These are phyloP conservation scores for Piloderma croceum DNA, from an alignment of 768 basidiomycete species.

Conservation along the genomic window DNA sequence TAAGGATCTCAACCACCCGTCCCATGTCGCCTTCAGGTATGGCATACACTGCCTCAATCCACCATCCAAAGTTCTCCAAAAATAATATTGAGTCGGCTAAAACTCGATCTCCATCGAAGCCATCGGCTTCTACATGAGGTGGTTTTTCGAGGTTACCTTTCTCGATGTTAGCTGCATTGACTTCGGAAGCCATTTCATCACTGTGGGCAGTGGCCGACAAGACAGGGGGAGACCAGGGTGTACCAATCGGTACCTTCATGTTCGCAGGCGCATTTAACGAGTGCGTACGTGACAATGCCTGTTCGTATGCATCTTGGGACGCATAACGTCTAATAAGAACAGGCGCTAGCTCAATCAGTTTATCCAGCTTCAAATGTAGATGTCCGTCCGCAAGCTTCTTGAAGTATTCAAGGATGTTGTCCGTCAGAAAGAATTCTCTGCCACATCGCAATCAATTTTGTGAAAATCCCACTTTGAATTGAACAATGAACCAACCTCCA, in stretches of 20 bases:
- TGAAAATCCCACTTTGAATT: too few species aligned
- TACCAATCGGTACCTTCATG: background rate
- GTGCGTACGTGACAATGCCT: background rate
- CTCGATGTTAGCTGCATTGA: background rate
- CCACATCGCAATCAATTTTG: too few species aligned
- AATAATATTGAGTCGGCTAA: conserved; percentile 19
- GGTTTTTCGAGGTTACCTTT: background rate
- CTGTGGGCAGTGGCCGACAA: background rate
- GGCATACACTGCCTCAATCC: conserved; percentile 17
- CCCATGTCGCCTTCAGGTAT: conserved; percentile 27
- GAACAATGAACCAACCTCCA: background rate
- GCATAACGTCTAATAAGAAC: background rate
- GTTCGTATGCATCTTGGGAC: background rate
- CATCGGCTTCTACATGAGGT: conserved; percentile 4
- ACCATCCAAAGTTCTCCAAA: conserved; percentile 15
- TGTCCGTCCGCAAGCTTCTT: background rate
- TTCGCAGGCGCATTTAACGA: background rate
- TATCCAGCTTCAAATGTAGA: background rate
- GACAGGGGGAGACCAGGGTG: background rate
- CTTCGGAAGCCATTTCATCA: background rate
- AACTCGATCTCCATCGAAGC: conserved; percentile 18
- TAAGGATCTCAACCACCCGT: conserved; percentile 21
- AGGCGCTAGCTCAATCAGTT: background rate
- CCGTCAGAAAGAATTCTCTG: background rate
- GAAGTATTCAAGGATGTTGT: background rate